Evolutionary conservation across 1,139 yeast species (phyloP).

Genomic region (Groenewaldozyma sp.): DNA sequence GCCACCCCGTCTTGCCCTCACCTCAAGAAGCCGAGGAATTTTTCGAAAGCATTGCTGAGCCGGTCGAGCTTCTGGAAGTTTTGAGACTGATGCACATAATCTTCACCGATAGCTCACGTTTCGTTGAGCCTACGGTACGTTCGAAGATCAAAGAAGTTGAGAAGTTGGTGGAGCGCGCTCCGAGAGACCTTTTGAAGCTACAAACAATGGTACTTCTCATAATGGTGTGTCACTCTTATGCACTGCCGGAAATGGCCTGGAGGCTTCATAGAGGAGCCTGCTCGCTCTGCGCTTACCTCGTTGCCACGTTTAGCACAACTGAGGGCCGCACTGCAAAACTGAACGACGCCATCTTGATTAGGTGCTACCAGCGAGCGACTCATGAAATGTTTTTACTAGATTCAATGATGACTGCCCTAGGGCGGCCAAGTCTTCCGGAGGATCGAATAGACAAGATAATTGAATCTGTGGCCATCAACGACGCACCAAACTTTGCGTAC

Average conservation of each 20-base stretch:
- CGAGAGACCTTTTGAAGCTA: not conserved
- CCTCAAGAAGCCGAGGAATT: not conserved
- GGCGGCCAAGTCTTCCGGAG: not conserved
- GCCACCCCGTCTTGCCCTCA: conserved; percentile 1
- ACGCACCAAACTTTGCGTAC: not conserved
- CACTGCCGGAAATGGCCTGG: not conserved
- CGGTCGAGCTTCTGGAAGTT: not conserved
- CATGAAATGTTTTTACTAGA: not conserved
- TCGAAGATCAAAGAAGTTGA: not conserved
- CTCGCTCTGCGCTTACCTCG: not conserved
- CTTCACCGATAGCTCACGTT: not conserved
- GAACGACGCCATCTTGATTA: not conserved
- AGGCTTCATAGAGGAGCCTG: not conserved
- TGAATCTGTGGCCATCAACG: not conserved
- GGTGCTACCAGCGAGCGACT: not conserved
- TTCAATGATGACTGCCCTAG: not conserved
- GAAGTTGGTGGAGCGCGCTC: not conserved
- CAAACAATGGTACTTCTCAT: not conserved
- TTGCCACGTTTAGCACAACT: not conserved
- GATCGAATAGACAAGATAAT: not conserved
- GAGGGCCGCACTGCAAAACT: not conserved
- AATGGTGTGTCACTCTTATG: not conserved
- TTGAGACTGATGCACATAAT: not conserved
- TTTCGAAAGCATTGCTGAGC: not conserved
- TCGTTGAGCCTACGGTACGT: not conserved